These are phyloP conservation scores for Byssoonygena ceratinophila DNA, from an alignment of 2,329 filamentous ascomycete genomes.

Conservation along the genomic window DNA sequence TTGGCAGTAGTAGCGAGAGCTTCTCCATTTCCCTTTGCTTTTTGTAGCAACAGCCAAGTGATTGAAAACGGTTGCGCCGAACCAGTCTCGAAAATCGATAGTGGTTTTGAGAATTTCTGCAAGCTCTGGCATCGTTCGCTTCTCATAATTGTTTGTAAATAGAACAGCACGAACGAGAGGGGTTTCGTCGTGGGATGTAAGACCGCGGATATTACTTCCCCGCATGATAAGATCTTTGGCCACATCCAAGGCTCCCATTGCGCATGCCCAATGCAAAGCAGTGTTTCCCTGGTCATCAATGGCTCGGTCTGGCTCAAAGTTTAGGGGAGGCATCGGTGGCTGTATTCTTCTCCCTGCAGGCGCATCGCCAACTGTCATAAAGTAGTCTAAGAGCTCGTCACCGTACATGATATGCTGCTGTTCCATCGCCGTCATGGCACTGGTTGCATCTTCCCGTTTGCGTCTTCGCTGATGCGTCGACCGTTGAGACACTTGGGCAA, in stretches of 20 bases:
- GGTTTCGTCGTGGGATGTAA: conserved; percentile 66
- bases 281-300: conserved; percentile 91
- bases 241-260: conserved; percentile 91
- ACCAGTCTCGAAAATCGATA: conserved; percentile 65
- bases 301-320: conserved; percentile 80
- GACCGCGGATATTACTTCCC: conserved; percentile 60
- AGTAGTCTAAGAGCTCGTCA: conserved; percentile 90
- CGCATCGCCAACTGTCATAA: conserved; percentile 73
- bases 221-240: conserved; percentile 77
- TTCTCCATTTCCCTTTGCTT: conserved; percentile 75
- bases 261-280: conserved; percentile 90
- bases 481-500: conserved; percentile 58
- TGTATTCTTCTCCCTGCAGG: conserved; percentile 48
- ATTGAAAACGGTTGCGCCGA: conserved; percentile 81
- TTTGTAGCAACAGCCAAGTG: conserved; percentile 84
- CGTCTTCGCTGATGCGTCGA: conserved; percentile 54
- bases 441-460: conserved; percentile 56
- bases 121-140: conserved; percentile 75
- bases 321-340: conserved; percentile 67
- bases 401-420: conserved; percentile 85
- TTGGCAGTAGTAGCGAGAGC: conserved; percentile 87
- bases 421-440: conserved; percentile 39
- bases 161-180: conserved; percentile 88
- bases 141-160: conserved; percentile 96
- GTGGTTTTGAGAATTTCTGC: conserved; percentile 76